Conservation (phyloP, 78 protist species). For the Dictyostelium firmibasis region DNA sequence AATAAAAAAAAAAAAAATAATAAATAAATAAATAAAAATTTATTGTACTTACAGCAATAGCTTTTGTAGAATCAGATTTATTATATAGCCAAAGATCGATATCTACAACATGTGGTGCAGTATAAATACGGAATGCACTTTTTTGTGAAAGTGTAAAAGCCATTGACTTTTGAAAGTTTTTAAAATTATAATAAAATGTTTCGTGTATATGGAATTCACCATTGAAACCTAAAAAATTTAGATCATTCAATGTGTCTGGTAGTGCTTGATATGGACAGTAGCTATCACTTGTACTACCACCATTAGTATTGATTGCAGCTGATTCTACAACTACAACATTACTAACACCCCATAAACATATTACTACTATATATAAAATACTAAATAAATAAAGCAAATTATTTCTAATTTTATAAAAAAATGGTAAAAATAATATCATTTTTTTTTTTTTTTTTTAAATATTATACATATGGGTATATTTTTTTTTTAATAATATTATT, state of each 20-base stretch:
- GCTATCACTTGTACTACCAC: constrained; percentile 9
- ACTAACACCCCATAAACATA: constrained; percentile 11
- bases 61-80: neutral
- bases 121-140: constrained; percentile 55
- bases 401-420: neutral
- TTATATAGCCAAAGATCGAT: constrained; percentile 70
- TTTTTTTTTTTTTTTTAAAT: neutral
- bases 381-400: constrained; percentile 4
- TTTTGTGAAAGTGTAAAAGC: neutral
- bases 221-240: constrained; percentile 40
- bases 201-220: constrained; percentile 45
- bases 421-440: neutral
- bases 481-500: neutral
- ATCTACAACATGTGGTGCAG: constrained; percentile 56
- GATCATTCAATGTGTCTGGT: constrained; percentile 3
- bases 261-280: constrained; percentile 60
- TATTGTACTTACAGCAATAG: constrained; percentile 21
- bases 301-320: neutral
- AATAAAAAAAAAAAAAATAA: neutral
- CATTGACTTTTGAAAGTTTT: neutral
- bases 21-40: neutral
- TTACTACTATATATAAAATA: constrained; percentile 14
- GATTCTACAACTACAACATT: constrained; percentile 3
- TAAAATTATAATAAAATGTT: constrained; percentile 42
- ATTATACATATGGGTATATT: neutral